Base-by-base conservation (phyloP, 345 rosid species). In the Reutealis trisperma region DNA sequence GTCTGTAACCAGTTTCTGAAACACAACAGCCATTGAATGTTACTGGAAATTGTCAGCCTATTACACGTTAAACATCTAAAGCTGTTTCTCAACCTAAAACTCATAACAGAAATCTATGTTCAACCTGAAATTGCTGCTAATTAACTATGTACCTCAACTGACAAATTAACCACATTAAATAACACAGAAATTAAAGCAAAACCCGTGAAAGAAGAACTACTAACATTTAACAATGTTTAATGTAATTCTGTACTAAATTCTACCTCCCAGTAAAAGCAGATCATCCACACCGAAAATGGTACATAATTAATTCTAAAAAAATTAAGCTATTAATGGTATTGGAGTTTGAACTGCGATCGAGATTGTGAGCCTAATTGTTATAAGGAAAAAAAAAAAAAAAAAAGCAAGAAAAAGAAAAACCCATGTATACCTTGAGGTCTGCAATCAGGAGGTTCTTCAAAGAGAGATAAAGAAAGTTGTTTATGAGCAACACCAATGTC, bases 401-500 rank as follows among this genome's bases (percentile, higher is more conserved):
- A 4, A 6, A 37, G 41, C 41, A 37, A 37, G 41, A n/a, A 32
- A 58, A 12, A n/a, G 58, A 64, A 24, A 2, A 4, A 18, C 5
- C 21, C 9, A 10, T 67, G 4, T 59, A 24, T 81, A 88, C 93
- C 93, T 84, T 84, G 87, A 51, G 93, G 89, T 58, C 73, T 87
- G 75, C 99, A 96, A 58, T 74, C 71, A 18, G 98, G 99, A 6
- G 98, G 99, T 12, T 83, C 87, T 86, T 96, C 99, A 67, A 96
- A 93, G 78, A 96, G 90, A 30, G 99, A 91, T 5, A 90, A 60
- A 2, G 99, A 89, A 14, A 96, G 81, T 45, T 93, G 96, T 73
- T 96, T 96, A 37, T 79, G 88, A 57, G 98, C 99, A n/a, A 92
- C 85, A 2, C 93, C 99, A 65, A 96, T 93, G 81, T 96, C 99